A percentile compares a stretch with the other conserved stretches of the same genome.
These are phyloP conservation scores for Thielaviopsis populi DNA, from an alignment of 2,329 filamentous ascomycete genomes.

Conservation along the genomic window DNA sequence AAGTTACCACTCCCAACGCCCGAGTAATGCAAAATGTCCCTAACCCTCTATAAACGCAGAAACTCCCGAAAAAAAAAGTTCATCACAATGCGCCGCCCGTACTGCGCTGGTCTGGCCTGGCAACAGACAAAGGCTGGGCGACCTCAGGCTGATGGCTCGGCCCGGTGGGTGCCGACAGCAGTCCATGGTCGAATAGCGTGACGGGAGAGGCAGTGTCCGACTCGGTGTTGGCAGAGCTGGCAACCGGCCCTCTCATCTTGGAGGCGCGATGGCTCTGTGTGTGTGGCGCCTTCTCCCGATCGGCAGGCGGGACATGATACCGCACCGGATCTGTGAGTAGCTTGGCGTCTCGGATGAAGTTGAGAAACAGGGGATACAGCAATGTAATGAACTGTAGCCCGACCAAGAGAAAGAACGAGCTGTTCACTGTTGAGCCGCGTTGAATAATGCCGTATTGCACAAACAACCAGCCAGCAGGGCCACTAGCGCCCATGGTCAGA, in stretches of 20 bases:
- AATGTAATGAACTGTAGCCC: conserved; percentile 33
- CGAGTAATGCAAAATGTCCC: too few species aligned
- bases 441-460: conserved; percentile 54
- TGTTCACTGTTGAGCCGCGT: conserved; percentile 43
- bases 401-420: conserved; percentile 49
- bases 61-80: too few species aligned
- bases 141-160: neutral
- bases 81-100: neutral
- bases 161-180: neutral
- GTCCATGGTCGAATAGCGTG: neutral
- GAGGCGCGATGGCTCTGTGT: neutral
- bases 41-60: too few species aligned
- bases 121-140: neutral
- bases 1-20: neutral
- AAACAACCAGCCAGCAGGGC: conserved; percentile 60
- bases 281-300: neutral
- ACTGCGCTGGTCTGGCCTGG: neutral
- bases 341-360: conserved; percentile 32
- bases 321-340: conserved; percentile 27
- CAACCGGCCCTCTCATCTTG: neutral
- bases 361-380: conserved; percentile 36
- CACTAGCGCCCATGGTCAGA: conserved; percentile 61
- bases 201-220: neutral
- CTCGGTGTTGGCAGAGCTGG: neutral
- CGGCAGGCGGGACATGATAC: neutral